These are phyloP conservation scores for Salix caprea DNA, from an alignment of 345 rosid species.

Conservation along the genomic window DNA sequence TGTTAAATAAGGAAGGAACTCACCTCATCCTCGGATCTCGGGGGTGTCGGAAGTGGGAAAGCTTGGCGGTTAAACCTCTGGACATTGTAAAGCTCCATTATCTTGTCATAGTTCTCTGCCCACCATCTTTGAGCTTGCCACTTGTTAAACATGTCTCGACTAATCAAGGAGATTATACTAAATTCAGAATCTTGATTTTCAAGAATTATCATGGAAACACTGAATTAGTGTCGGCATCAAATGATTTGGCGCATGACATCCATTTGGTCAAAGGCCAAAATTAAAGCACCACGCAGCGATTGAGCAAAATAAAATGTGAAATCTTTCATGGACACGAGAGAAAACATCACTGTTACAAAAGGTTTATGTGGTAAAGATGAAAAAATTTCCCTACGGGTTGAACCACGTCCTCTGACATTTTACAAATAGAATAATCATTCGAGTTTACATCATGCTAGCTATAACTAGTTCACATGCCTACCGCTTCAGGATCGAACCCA, in stretches of 20 bases:
- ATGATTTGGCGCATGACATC: slow-evolving; percentile 1
- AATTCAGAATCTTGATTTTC: slow-evolving; percentile 16
- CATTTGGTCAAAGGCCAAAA: background rate
- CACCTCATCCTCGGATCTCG: slow-evolving; percentile 32
- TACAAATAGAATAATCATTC: slow-evolving; percentile 1
- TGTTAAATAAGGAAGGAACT: background rate
- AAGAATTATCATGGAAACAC: background rate
- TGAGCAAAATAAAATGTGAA: background rate
- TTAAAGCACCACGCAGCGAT: background rate
- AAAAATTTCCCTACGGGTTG: background rate
- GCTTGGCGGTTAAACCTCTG: slow-evolving; percentile 31
- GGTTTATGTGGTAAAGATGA: background rate
- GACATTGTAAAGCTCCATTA: slow-evolving; percentile 36
- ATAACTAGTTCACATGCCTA: slow-evolving; percentile 13
- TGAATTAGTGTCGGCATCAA: background rate
- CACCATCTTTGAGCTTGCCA: slow-evolving; percentile 39
- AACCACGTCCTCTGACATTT: slow-evolving; percentile 8
- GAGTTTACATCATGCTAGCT: background rate
- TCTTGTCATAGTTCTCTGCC: slow-evolving; percentile 33
- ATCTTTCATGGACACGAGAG: background rate
- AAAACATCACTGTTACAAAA: background rate
- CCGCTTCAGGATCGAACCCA: slow-evolving; percentile 2
- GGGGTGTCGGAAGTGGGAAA: slow-evolving; percentile 31
- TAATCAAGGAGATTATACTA: slow-evolving; percentile 34
- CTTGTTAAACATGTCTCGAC: slow-evolving; percentile 40